Evolutionary conservation across 495 filamentous ascomycete species (phyloP).

Genomic region (Aspergillus ellipticus): DNA sequence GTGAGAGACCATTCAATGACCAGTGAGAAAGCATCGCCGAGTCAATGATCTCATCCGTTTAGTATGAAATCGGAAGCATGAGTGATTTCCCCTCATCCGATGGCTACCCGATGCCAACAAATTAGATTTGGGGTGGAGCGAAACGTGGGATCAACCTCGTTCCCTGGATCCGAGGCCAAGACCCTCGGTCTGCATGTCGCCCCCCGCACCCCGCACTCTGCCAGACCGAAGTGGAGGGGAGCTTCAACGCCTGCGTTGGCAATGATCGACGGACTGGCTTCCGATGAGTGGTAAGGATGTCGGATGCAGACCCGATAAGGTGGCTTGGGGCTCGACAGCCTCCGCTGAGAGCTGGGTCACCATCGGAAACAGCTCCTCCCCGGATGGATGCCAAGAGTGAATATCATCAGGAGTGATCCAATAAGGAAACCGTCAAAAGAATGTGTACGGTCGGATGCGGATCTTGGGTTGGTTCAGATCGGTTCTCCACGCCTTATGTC

Average conservation of each 20-base stretch:
- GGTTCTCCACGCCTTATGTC: not conserved
- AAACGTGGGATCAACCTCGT: not conserved
- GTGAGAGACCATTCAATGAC: no score
- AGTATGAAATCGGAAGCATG: not conserved
- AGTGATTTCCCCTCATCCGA: not conserved
- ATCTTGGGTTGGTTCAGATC: not conserved
- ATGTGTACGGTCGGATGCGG: not conserved
- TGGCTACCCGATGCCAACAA: not conserved
- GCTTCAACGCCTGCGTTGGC: no score
- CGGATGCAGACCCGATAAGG: conserved; percentile 14
- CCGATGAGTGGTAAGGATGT: not conserved
- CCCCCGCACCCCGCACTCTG: not conserved
- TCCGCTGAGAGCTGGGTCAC: conserved; percentile 2
- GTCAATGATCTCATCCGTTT: no score
- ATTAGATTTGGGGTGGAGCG: not conserved
- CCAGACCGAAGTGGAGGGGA: not conserved
- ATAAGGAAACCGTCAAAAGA: not conserved
- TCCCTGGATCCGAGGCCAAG: not conserved
- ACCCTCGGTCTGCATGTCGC: not conserved
- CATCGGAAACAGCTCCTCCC: conserved; percentile 15
- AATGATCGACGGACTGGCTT: not conserved
- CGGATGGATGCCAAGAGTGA: conserved; percentile 8
- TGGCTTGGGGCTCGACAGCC: conserved; percentile 7
- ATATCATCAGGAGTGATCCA: not conserved
- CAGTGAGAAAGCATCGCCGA: no score